Evolutionary conservation across 768 basidiomycete species (phyloP), one percentile per base, ranked within the genome.

Genomic region (Clitopilus passeckerianus): DNA sequence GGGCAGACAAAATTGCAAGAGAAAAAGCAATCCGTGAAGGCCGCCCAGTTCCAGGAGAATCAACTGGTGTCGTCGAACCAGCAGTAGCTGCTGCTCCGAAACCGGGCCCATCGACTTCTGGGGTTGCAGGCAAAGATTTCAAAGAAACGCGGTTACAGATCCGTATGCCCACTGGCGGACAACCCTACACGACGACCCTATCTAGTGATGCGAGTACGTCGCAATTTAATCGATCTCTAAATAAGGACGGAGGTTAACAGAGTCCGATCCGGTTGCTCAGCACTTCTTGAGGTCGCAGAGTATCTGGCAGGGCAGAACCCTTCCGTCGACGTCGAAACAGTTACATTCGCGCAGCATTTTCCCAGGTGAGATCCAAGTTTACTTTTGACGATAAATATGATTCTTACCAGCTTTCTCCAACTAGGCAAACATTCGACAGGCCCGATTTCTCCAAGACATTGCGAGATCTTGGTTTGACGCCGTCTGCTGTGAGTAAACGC

Each of bases 11-110:
- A 67, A 80, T 87, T 1, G 95, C 95, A 0, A 78, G 87, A 53
- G 96, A 98, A 74, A 98, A 98, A 70, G 95, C 95, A 0, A 70
- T 95, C 6, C 83, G 95, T 33, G 93, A 96, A 34, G 95, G 95
- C 0, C 76, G 77, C 57, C 69, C 74, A 9, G 57, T 77, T 12
- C 70, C 72, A 59, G 61, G 63, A 22, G 74, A 77, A 23, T 70
- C 73, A 10, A 56, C 72, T 30, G 27, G 27, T 30, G 27, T 7
- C 27, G 27, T 30, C 20, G 60, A 75, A 18, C 50, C 71, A 12
- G n/a, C n/a, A n/a, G n/a, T n/a, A n/a, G 65, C 72, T 0, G 62
- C 77, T 5, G 65, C 74, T 7, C 63, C 79, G 0, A 65, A 74
- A 0, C 63, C 78, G 0, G 61, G 77, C 0, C 60, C 76, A 34